A percentile compares a stretch with the other conserved stretches of the same genome.
Evolutionary conservation across 371 early-diverging fungal species (phyloP).

Genomic region (Sporodiniella umbellata): DNA sequence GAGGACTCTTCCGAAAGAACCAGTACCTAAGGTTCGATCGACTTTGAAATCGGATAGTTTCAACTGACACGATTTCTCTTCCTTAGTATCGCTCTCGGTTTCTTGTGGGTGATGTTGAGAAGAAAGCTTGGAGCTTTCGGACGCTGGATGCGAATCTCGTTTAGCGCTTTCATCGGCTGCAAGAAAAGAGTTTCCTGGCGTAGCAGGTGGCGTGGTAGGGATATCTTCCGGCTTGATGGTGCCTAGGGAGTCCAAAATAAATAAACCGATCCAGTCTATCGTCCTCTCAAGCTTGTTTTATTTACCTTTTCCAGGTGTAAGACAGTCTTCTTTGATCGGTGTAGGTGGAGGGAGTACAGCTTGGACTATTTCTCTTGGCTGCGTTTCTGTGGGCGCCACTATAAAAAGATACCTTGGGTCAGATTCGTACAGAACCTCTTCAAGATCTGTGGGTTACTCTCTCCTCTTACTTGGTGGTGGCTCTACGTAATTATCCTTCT

Average conservation of each 20-base stretch:
- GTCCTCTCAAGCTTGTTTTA: no score
- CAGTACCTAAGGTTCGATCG: constrained; percentile 80
- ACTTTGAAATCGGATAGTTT: constrained; percentile 43
- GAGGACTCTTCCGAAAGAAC: constrained; percentile 97
- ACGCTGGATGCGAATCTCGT: background rate
- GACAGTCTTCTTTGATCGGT: background rate
- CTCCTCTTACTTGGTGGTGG: constrained; percentile 15
- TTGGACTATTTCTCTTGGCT: constrained; percentile 1
- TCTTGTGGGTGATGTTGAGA: no score
- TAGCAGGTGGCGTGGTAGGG: constrained; percentile 18
- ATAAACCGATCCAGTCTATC: no score
- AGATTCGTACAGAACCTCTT: no score
- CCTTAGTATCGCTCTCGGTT: background rate
- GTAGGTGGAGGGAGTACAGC: background rate
- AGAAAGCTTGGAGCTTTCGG: background rate
- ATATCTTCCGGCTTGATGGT: constrained; percentile 9
- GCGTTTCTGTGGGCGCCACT: constrained; percentile 17
- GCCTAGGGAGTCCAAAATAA: no score
- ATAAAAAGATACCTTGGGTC: background rate
- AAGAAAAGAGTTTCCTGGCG: constrained; percentile 16
- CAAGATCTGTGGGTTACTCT: no score
- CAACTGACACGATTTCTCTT: constrained; percentile 4
- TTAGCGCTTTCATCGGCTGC: background rate
- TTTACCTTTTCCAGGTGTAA: background rate
- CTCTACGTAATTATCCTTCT: constrained; percentile 17